Evolutionary conservation across 768 basidiomycete species (phyloP), one percentile per base, ranked within the genome.

Genomic region (Mycena filopes): DNA sequence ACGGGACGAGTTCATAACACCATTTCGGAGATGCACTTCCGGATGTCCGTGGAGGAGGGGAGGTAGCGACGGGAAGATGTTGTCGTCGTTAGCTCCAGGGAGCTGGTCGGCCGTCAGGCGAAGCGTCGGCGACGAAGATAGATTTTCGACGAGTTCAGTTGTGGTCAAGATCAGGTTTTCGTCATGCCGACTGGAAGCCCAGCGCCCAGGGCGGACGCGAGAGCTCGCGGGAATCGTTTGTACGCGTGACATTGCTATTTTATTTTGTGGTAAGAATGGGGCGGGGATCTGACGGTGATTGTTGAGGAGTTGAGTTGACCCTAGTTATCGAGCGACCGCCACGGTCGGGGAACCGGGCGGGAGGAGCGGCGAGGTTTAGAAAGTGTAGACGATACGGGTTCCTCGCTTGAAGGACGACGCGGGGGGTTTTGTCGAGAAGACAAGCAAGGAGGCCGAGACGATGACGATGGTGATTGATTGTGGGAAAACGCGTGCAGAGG

Each of bases 51-150:
- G 81, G 71, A 82, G 76, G 33, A 95, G 84, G 23, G 89, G 86
- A 20, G 93, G 92, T 11, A 94, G 81, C 12, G 80, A 82, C 3
- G 88, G 82, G 72, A 92, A 89, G 26, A 86, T 80, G 43, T 74
- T 73, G 41, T 87, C 87, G 50, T 81, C 31, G 36, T 79, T 81
- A 57, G 84, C 75, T 55, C 83, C 82, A 66, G 79, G 81, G 23
- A 91, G 90, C 70, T 86, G 81, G 28, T 87, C 87, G 28, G 76
- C 92, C 89, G 75, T 93, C 90, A 76, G 91, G 91, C 81, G 92
- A 78, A 79, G 88, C 87, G 80, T 86, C 85, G 80, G 89, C 86
- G 81, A 89, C 86, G 66, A 70, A 18, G 56, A 63, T 82, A 84
- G 72, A 82, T 83, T 71, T 71, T 62, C 63, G 53, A 69, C 56